Base-by-base conservation (phyloP, 768 basidiomycete genomes). In the Holtermannia corniformis region DNA sequence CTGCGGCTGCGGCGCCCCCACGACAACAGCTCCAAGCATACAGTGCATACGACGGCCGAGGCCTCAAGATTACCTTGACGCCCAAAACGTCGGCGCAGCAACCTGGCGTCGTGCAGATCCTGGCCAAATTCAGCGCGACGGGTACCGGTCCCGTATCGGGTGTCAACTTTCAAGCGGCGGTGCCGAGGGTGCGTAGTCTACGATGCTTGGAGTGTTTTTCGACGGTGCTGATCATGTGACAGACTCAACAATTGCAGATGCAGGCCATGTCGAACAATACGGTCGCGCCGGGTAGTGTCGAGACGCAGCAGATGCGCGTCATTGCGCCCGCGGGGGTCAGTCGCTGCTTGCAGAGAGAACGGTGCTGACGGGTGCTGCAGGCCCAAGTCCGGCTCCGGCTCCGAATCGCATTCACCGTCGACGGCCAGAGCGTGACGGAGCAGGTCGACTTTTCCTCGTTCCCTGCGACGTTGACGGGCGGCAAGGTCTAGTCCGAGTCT, bases 201-300 rank as follows among this genome's bases (percentile, higher is more conserved):
- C n/a, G n/a, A n/a, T n/a, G n/a, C n/a, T n/a, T n/a, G n/a, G n/a
- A n/a, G n/a, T n/a, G n/a, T n/a, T n/a, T 25, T 21, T 44, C 26
- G 41, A 21, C 27, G 13, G 7, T 40, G 26, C 57, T 40, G 3
- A 53, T n/a, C 3, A 12, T 21, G 51, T 26, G 44, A 2, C 65
- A 97, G 89, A 87, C 91, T 0, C 92, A 95, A 74, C 91, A 95
- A 70, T 72, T 99, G 51, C 92, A 96, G 71, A 99, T 99, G 93
- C 78, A 90, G 52, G 89, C 93, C 4, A 96, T 97, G 86, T 90
- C 90, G 4, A 90, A 84, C 71, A 77, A 84, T 11, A 84, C 81
- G 49, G 78, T 99, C 41, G 75, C 73, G 27, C 83, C 87, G 0
- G 88, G 90, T 1, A 75, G 81, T 7, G 79, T 81, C 14, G 93